These are phyloP conservation scores for Fennellomyces sp. DNA, from an alignment of 371 early-diverging fungal species.

Conservation along the genomic window DNA sequence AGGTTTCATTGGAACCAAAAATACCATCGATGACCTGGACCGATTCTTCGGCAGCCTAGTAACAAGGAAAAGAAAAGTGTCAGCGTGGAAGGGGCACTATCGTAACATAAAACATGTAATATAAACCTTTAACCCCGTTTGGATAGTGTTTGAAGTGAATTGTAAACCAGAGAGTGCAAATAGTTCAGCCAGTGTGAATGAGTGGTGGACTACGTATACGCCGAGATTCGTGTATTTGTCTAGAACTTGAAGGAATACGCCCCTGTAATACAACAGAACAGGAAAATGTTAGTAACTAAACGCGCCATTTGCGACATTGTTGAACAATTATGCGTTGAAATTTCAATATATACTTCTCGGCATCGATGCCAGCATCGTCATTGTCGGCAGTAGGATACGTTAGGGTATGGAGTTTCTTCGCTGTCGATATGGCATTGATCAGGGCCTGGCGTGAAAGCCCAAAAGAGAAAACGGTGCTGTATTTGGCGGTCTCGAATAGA, in stretches of 20 bases:
- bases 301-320: neutral
- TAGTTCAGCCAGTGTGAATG: conserved; percentile 80
- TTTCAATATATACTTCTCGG: conserved; percentile 11
- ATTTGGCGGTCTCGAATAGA: conserved; percentile 63
- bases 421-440: conserved; percentile 59
- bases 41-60: conserved; percentile 83
- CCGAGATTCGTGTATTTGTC: conserved; percentile 74
- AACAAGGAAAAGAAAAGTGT: conserved; percentile 10
- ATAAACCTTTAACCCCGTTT: conserved; percentile 68
- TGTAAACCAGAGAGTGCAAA: conserved; percentile 81
- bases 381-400: conserved; percentile 14
- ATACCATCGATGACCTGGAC: conserved; percentile 90
- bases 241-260: conserved; percentile 61
- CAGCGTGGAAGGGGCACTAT: neutral
- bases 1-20: conserved; percentile 91
- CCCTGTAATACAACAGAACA: conserved; percentile 20
- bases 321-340: neutral
- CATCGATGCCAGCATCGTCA: conserved; percentile 19
- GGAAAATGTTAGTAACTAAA: too few relatives aligned
- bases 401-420: conserved; percentile 53
- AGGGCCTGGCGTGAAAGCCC: conserved; percentile 60
- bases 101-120: neutral
- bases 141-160: conserved; percentile 71
- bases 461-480: conserved; percentile 60
- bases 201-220: conserved; percentile 69